These are phyloP conservation scores for Blastosporella zonata DNA, from an alignment of 1,284 basidiomycete species.

Conservation along the genomic window DNA sequence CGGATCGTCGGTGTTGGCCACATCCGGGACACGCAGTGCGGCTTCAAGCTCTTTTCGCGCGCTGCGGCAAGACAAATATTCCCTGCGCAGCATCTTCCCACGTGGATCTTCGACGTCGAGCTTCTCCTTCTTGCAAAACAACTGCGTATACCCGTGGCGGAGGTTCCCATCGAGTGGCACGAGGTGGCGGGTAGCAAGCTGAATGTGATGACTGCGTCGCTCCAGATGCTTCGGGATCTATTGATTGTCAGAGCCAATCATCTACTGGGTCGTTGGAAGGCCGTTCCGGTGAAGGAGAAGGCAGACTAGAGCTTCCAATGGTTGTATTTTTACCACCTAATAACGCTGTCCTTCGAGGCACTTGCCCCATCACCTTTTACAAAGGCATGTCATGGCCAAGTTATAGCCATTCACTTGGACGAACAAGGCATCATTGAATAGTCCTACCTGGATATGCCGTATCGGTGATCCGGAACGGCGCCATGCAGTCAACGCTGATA, in stretches of 20 bases:
- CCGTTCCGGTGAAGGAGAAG: constrained; percentile 19
- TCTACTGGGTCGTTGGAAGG: constrained; percentile 67
- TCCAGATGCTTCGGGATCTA: constrained; percentile 88
- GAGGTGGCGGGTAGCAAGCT: constrained; percentile 92
- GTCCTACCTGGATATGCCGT: too few relatives aligned
- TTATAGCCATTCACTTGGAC: too few relatives aligned
- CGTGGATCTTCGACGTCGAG: constrained; percentile 97
- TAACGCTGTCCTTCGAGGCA: too few relatives aligned
- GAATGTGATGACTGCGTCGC: constrained; percentile 76
- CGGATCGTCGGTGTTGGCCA: constrained; percentile 82
- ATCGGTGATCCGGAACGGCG: too few relatives aligned
- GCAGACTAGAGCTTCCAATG: constrained; percentile 18
- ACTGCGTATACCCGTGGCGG: constrained; percentile 70
- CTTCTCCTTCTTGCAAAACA: constrained; percentile 86
- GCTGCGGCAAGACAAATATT: constrained; percentile 78
- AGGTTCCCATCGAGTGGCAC: constrained; percentile 89
- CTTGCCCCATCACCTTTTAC: too few relatives aligned
- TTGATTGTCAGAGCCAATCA: constrained; percentile 83
- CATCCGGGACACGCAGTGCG: constrained; percentile 93
- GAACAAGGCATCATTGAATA: too few relatives aligned
- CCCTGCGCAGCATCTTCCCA: constrained; percentile 77
- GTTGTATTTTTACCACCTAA: too few relatives aligned
- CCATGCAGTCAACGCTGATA: too few relatives aligned
- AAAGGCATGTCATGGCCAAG: too few relatives aligned
- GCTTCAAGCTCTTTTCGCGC: constrained; percentile 92